Conservation (phyloP, 2,329 filamentous ascomycete genomes). For the Paraconiothyrium sp. region DNA sequence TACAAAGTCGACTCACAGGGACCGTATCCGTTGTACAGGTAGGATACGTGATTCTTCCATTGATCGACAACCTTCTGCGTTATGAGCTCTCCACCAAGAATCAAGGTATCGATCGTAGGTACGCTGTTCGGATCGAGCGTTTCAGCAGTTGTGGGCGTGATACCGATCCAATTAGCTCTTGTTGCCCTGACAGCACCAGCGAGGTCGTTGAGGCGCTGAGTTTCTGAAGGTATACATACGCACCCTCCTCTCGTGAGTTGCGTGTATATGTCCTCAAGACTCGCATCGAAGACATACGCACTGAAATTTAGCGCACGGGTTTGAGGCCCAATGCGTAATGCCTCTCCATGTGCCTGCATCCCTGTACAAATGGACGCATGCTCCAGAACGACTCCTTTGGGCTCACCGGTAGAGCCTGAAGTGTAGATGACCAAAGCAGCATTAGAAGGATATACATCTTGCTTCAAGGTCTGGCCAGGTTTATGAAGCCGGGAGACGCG, state of each 20-base stretch:
- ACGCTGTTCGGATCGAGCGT: background rate
- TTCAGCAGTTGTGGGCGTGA: slow-evolving; percentile 3
- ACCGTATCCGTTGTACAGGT: slow-evolving; percentile 26
- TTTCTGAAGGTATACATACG: slow-evolving; percentile 65
- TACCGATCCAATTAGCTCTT: slow-evolving; percentile 4
- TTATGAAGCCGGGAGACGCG: background rate
- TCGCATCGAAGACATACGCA: slow-evolving; percentile 66
- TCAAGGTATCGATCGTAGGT: background rate
- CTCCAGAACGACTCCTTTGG: slow-evolving; percentile 66
- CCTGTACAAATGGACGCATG: slow-evolving; percentile 20
- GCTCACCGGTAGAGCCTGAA: slow-evolving; percentile 49
- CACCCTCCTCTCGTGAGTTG: slow-evolving; percentile 67
- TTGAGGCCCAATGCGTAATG: background rate
- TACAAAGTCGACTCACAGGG: slow-evolving; percentile 26
- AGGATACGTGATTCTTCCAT: slow-evolving; percentile 1
- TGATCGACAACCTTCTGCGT: slow-evolving; percentile 12
- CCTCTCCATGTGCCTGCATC: slow-evolving; percentile 7
- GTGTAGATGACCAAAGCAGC: slow-evolving; percentile 68
- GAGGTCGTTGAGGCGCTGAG: slow-evolving; percentile 61
- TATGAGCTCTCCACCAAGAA: slow-evolving; percentile 13
- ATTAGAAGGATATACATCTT: slow-evolving; percentile 25
- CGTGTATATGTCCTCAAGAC: slow-evolving; percentile 64
- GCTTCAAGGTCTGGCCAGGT: background rate
- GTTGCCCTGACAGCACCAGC: slow-evolving; percentile 55
- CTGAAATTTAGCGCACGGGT: slow-evolving; percentile 59